These are phyloP conservation scores for Lasiosphaeriaceae sp. DNA, from an alignment of 495 filamentous ascomycete genomes.

Conservation along the genomic window DNA sequence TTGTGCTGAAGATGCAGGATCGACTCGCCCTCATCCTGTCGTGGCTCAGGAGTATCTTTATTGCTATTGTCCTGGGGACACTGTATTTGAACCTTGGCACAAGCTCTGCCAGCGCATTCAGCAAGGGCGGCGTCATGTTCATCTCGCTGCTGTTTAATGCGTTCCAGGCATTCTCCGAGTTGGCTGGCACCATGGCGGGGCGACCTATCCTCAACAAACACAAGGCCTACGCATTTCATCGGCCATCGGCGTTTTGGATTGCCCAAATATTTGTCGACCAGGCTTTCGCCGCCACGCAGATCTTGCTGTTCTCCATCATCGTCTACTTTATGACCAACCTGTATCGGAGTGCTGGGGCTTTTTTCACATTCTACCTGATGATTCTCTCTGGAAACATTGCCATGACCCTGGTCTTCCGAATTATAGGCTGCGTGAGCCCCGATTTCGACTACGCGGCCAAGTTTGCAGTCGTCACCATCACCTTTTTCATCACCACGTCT, in stretches of 20 bases:
- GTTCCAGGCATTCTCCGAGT: constrained; percentile 73
- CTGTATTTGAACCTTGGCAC: constrained; percentile 66
- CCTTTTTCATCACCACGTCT: constrained; percentile 70
- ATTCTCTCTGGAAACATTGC: constrained; percentile 67
- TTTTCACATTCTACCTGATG: constrained; percentile 74
- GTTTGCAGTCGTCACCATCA: constrained; percentile 72
- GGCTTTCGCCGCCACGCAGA: constrained; percentile 61
- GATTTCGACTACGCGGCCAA: constrained; percentile 85
- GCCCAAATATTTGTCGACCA: constrained; percentile 78
- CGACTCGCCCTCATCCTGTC: constrained; percentile 69
- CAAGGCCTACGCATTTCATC: constrained; percentile 72
- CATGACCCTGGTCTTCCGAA: constrained; percentile 79
- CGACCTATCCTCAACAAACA: constrained; percentile 75
- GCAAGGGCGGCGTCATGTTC: constrained; percentile 72
- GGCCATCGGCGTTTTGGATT: constrained; percentile 74
- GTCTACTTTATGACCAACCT: constrained; percentile 79
- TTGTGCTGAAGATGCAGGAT: constrained; percentile 80
- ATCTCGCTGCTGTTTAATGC: constrained; percentile 74
- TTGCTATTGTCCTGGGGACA: constrained; percentile 75
- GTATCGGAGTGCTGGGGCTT: constrained; percentile 61
- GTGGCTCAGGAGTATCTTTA: constrained; percentile 70
- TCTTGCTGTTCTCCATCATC: constrained; percentile 68
- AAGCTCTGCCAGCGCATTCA: constrained; percentile 69
- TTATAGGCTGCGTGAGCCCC: constrained; percentile 71
- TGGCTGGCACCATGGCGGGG: constrained; percentile 68